Base-by-base conservation (phyloP, 768 basidiomycete species). In the Pleurotus djamor region DNA sequence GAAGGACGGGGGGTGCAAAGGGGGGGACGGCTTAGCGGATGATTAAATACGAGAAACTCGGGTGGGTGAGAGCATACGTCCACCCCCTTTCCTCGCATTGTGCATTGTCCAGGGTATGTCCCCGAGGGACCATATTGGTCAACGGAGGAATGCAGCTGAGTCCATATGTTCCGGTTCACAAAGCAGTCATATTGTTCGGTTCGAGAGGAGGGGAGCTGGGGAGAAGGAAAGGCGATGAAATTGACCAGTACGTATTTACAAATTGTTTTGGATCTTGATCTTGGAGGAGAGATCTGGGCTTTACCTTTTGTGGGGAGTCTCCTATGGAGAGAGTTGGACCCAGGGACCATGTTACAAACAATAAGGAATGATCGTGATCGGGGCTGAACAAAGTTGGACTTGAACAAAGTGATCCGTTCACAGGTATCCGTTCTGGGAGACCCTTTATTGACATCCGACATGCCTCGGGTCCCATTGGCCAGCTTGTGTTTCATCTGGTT, bases 381-480 rank as follows among this genome's bases (percentile, higher is more conserved):
- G 34, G 28, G 34, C 6, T 28, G 49, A 56, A 44, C 37, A 28
- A 44, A 21, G 28, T 43, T 56, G 16, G 28, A 41, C 37, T 41
- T 43, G 54, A 13, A 56, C 54, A 56, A 41, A 43, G 54, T 37
- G 17, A 50, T 33, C 12, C 17, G 41, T 44, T 17, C 16, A 12
- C 10, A 44, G 54, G 21, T 44, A 17, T 28, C 21, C 21, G 21
- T 28, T 28, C 21, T 28, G 21, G 16, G 10, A 28, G 21, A 43
- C 41, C 41, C 21, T 28, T 41, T 56, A 41, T 28, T 56, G 58
- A 54, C 57, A 55, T 34, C 52, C 57, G 41, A 78, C 73, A 71
- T 90, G 88, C 59, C 80, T 75, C 3, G 79, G 73, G 61, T 77
- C 75, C 85, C 86, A 86, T 2, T 64, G 65, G 5, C 74, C 76